Evolutionary conservation across 306 rosid species (phyloP).

Genomic region (Vicia faba): DNA sequence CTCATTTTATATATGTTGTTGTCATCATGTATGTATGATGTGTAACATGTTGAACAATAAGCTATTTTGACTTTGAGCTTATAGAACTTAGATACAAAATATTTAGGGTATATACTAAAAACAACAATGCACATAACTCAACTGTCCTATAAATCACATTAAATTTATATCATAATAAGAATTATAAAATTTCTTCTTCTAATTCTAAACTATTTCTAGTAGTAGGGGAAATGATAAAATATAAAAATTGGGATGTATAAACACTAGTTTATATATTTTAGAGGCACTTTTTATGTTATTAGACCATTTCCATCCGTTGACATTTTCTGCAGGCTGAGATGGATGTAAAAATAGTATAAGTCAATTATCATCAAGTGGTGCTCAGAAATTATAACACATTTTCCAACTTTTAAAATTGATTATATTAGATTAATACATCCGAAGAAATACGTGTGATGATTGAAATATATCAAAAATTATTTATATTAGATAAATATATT

Average conservation of each 20-base stretch:
- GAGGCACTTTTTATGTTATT: neutral
- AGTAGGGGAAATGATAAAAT: neutral
- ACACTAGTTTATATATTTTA: neutral
- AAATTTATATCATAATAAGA: too few relatives aligned
- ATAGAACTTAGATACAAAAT: neutral
- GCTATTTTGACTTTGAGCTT: neutral
- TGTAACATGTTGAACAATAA: neutral
- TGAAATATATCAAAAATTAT: too few relatives aligned
- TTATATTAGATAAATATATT: too few relatives aligned
- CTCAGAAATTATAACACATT: neutral
- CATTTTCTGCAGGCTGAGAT: slow-evolving; percentile 8
- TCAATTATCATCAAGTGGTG: neutral
- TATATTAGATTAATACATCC: neutral
- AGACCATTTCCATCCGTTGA: slow-evolving; percentile 35
- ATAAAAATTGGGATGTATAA: neutral
- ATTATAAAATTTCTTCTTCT: neutral
- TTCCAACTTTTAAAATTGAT: neutral
- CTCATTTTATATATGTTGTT: too few relatives aligned
- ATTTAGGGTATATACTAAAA: neutral
- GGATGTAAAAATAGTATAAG: neutral
- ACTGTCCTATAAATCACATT: neutral
- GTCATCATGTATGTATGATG: too few relatives aligned
- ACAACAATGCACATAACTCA: neutral
- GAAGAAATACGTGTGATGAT: too few relatives aligned
- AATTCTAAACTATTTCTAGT: neutral